Base-by-base conservation (phyloP, 768 basidiomycete species). In the Leccinum rimulosum region DNA sequence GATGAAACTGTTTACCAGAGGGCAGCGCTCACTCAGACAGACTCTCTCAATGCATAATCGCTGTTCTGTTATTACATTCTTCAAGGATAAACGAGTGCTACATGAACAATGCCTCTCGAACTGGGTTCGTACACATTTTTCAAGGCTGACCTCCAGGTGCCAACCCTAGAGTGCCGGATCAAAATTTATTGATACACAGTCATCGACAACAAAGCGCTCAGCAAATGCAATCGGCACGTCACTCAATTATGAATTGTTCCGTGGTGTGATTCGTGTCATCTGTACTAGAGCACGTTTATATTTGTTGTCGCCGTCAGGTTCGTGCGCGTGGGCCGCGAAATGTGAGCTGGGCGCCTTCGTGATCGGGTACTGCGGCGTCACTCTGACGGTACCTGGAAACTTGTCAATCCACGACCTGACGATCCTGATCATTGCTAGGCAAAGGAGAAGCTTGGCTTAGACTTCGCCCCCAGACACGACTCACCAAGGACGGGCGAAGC, bases 1-100 rank as follows among this genome's bases (percentile, higher is more conserved):
- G 59, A 40, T 31, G 61, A 36, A 77, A 81, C 52, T 67, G 73
- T 25, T 68, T 79, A 49, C 72, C 77, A 38, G 76, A 79, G n/a
- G 77, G 76, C 47, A 64, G 27, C 71, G 43, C 74, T 75, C 38
- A 61, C 52, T 52, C 66, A 64, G 62, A 28, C 62, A 52, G 64
- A 66, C 47, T n/a, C 57, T 11, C 28, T 43, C 14, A 22, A 47
- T 52, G 31, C 54, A 49, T 72, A 49, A 70, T 50, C n/a, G 35
- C 53, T 50, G 22, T 45, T 38, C 25, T 31, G 11, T 48, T 17
- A 57, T 12, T 14, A 33, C 4, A 30, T 56, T 27, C 28, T 50
- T 43, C 53, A 52, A 36, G 53, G 40, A 15, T 57, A 43, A 61
- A 63, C 40, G 57, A 64, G 57, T 52, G 59, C 12, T 55, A 57